Base-by-base conservation (phyloP, 1,284 basidiomycete species). In the Hemileia vastatrix region DNA sequence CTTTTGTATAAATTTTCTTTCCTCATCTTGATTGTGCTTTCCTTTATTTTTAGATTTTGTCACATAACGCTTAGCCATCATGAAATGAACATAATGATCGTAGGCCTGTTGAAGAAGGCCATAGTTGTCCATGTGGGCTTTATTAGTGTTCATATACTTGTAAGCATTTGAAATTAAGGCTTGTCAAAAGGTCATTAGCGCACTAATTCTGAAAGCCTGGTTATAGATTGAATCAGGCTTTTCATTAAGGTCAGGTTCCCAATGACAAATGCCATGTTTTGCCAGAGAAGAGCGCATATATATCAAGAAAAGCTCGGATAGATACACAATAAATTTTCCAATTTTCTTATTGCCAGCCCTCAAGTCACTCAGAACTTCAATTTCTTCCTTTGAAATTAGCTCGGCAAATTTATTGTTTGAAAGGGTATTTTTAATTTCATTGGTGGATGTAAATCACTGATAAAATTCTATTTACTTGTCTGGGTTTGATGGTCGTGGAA, bases 191-290 rank as follows among this genome's bases (percentile, higher is more conserved):
- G 19, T 57, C 23, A 13, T 6, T 6, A 57, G 45, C 2, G 54
- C 54, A 31, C 33, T 31, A 3, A 47, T 27, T 3, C 49, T 18
- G 32, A 32, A 59, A 11, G 49, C 57, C 36, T 61, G 43, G n/a
- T 61, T 61, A 24, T 53, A 61, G 23, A 61, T 40, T 0, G 43
- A 47, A 36, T 61, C 59, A 1, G 51, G 51, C 6, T 23, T 11
- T n/a, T 47, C 52, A 9, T 54, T 21, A 6, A 61, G 52, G 32
- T 61, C 43, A 13, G 59, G 59, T 18, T 24, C 33, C 59, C 59
- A 61, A 3, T 8, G n/a, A 11, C 18, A 33, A 6, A 61, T 54
- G 3, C 52, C 59, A 33, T 54, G 52, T 9, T 40, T 18, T 15
- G 59, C 51, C 23, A 61, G 31, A 9, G 19, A 33, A n/a, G 59